Base-by-base conservation (phyloP, 2,329 filamentous ascomycete genomes). In the Aspergillus ustus region DNA sequence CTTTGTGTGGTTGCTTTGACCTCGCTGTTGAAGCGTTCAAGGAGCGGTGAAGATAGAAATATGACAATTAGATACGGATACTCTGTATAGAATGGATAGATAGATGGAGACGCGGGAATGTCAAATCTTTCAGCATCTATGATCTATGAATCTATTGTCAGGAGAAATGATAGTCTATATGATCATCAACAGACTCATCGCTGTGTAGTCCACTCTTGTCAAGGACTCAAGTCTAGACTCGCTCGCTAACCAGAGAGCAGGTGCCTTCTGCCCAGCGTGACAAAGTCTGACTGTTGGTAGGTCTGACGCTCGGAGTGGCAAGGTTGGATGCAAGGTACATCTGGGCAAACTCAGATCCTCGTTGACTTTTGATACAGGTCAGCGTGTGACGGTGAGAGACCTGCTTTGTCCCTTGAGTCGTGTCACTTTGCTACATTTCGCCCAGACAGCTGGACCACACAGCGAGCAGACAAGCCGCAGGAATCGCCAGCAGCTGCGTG, bases 191-290 rank as follows among this genome's bases (percentile, higher is more conserved):
- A 25, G 19, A 15, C 8, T 15, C 25, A 25, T 25, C 6, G 25
- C 25, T 25, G 25, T 25, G 25, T 25, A 4, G 25, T 25, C 25
- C 11, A n/a, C 5, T n/a, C 22, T 25, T 29, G 25, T 50, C 25
- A n/a, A n/a, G n/a, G n/a, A n/a, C n/a, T n/a, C n/a, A 15, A 50
- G 48, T 50, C 48, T 50, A 50, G 48, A 50, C 48, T 50, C 25
- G 22, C 25, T 31, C 11, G 13, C 28, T 5, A 15, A 4, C 7
- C 15, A 15, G 9, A 31, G 46, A 50, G 15, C 13, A 15, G 29
- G 6, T 50, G 7, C 28, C 25, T 25, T 29, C 48, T 29, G 9
- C 25, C 8, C 44, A 46, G 44, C 44, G 8, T 19, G n/a, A 46
- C 20, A 46, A 19, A 19, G 8, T 50, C 28, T 17, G 13, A 25